Base-by-base conservation (phyloP, 768 basidiomycete genomes). In the Podaxis pistillaris region DNA sequence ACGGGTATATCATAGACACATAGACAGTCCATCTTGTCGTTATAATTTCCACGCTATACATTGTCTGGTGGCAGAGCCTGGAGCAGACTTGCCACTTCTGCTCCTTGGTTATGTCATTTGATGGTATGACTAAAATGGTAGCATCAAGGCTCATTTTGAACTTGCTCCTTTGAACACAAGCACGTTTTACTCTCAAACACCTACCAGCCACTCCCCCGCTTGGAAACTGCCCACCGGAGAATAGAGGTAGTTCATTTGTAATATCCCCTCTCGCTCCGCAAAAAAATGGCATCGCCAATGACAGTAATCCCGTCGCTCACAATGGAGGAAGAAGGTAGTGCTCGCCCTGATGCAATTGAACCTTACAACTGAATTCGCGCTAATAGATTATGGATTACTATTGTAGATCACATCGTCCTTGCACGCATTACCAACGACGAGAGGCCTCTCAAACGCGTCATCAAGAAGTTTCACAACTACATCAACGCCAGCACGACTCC, bases 361-460 rank as follows among this genome's bases (percentile, higher is more conserved):
- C 62, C 5, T 28, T 55, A 40, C 52, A 62, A 44, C 67, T 64
- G 60, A 69, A 63, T 46, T 62, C 52, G 62, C 60, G 62, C 72
- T 76, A 65, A 76, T 71, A 70, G 68, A 61, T 63, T 58, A 68
- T 68, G 63, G 37, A 66, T 67, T 65, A 41, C 54, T 40, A 38
- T 59, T 61, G 60, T 67, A 94, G 93, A 94, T 75, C 82, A 84
- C 58, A 86, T 94, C 67, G 91, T 93, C 53, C 86, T 90, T 69
- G 82, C 88, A 0, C 85, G 93, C 57, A 92, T 94, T 65, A 87
- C 86, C 19, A 89, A 93, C 70, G 91, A 94, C 67, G 91, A 94
- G 74, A 85, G 90, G 13, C 85, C 86, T 24, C 79, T 94, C 28
- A 85, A 88, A 40, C 86, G 91, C 49, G 83, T 93, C 37, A 85